Conservation (phyloP, 2,329 filamentous ascomycete species). For the Chalara sp. region DNA sequence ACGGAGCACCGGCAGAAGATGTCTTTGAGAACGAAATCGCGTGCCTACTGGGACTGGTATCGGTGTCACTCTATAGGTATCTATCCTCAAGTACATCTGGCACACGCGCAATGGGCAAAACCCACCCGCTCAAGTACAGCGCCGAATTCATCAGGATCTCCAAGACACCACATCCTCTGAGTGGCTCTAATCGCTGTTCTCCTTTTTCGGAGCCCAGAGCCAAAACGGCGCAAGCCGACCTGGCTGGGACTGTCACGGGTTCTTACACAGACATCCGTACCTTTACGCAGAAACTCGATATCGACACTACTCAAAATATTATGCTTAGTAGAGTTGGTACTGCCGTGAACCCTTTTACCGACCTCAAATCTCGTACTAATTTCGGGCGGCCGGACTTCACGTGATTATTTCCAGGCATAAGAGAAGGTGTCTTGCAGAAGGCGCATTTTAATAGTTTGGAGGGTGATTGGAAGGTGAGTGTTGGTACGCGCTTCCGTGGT, state of each 20-base stretch:
- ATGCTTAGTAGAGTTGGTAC: conserved; percentile 36
- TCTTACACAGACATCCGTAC: no score
- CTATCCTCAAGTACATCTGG: conserved; percentile 96
- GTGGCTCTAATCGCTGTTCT: conserved; percentile 97
- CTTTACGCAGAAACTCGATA: conserved; percentile 57
- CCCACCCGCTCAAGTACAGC: conserved; percentile 78
- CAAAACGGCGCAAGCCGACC: conserved; percentile 60
- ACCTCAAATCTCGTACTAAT: no score
- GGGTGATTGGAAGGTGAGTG: conserved; percentile 68
- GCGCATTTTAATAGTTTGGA: conserved; percentile 84
- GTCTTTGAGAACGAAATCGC: conserved; percentile 92
- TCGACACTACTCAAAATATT: conserved; percentile 92
- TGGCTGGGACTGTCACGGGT: conserved; percentile 44
- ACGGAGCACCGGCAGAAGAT: conserved; percentile 93
- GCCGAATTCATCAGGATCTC: conserved; percentile 98
- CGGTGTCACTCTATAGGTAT: conserved; percentile 79
- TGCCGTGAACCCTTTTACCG: no score
- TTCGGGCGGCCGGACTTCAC: conserved; percentile 85
- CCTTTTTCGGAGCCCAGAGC: conserved; percentile 83
- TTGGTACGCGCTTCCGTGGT: conserved; percentile 97
- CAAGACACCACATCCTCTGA: conserved; percentile 91
- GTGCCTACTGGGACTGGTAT: conserved; percentile 83
- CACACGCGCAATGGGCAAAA: conserved; percentile 86
- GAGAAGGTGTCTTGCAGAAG: conserved; percentile 77
- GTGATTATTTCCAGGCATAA: conserved; percentile 75